Evolutionary conservation across 2,329 filamentous ascomycete genomes (phyloP), one percentile per base, ranked within the genome.

Genomic region (Plenodomus tracheiphilus): DNA sequence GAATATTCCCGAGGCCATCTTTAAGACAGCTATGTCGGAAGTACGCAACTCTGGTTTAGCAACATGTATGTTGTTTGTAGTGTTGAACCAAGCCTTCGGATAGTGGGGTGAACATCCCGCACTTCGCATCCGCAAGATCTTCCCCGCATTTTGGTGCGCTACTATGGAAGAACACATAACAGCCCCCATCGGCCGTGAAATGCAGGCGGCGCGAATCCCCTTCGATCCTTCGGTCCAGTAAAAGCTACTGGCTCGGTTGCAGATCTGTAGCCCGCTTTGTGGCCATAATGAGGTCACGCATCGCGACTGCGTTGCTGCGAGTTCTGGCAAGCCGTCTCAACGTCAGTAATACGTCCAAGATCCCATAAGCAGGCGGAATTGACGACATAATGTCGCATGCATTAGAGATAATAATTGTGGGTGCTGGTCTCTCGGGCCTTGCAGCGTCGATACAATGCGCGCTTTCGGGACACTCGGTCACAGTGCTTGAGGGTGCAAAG

Each of bases 391-490:
- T 61, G 58, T 46, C 54, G 18, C 40, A 54, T 16, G 45, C 49
- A 34, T 54, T 68, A 4, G 57, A 68, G 15, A 58, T 69, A 17
- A 18, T 69, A 15, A 56, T 70, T 22, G 57, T 70, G 0, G 75
- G 74, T 18, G 74, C 72, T 16, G 74, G 75, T 5, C 66, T 77
- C 20, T 74, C 73, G 2, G 75, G 75, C 9, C 64, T 77, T 8
- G 72, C 75, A 15, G 73, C 76, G 16, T 70, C 75, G 8, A 75
- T 77, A 43, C 72, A 75, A 49, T 70, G 74, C 25, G 69, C 72
- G 19, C 61, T 71, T 6, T 69, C 72, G 21, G 74, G 74, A 1
- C 71, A 71, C 35, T 55, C 60, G 13, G 71, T 78, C 2, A 76
- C 72, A 0, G 71, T 78, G 1, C 62, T 78, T 2, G 76, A 78